Base-by-base conservation (phyloP, 331 rosid species). In the Quercus tomentella region DNA sequence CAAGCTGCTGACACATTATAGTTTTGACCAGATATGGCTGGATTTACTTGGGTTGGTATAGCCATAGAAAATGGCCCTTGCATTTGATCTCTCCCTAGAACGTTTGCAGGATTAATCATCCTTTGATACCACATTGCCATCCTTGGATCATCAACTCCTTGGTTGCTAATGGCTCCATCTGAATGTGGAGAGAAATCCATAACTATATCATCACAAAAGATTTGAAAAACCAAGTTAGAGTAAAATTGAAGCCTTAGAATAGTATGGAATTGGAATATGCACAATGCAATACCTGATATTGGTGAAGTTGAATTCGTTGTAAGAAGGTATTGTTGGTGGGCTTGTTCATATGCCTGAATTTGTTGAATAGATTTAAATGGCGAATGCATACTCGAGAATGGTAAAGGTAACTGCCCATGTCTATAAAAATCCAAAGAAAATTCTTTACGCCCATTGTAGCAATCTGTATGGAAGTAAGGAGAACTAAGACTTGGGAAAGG, bases 391-490 rank as follows among this genome's bases (percentile, higher is more conserved):
- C 66, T 60, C 0, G 66, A 60, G 17, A 60, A 57, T 20, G 56
- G 33, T 6, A 16, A 11, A 56, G 60, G 78, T 55, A 52, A 25
- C 69, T 51, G 72, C 35, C 63, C 55, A 25, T 68, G 51, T 25
- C 78, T 23, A 71, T 52, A 28, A 14, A 45, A 66, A n/a, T 70
- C 41, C 7, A 77, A 45, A 52, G 83, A 45, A 35, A 79, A 67
- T 15, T 86, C 57, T 18, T 73, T 51, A 22, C 35, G 14, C 21
- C 57, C 74, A 4, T 80, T 18, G 67, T 79, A 52, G 20, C 71
- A 56, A 56, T 62, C 23, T 4, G 86, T 66, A n/a, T 33, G 76
- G 62, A 89, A 89, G 75, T 67, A 86, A 17, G 84, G 80, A 63
- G 75, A 75, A 17, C 33, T 55, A 0, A 37, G 72, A 41, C 65